phyloP scores from a whole-genome alignment of 768 basidiomycete genomes.

The Termitomyces sp. region DNA sequence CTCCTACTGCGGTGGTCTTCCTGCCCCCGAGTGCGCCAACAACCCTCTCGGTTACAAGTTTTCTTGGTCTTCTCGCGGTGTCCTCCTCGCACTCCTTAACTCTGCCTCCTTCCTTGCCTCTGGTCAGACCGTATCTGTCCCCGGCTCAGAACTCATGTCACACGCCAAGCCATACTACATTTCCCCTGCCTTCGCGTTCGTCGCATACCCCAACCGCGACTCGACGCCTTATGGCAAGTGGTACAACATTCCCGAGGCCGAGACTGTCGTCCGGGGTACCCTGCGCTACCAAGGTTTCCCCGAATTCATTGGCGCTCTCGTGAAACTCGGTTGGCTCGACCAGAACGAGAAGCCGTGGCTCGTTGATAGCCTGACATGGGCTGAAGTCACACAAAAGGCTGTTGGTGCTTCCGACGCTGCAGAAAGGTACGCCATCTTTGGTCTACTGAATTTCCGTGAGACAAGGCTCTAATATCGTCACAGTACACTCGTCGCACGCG shows the following conservation, averaged over 20 bases:
- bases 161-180: conserved; percentile 93
- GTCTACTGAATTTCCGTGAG: neutral
- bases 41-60: conserved; percentile 99
- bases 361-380: conserved; percentile 73
- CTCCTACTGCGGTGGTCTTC: conserved; percentile 95
- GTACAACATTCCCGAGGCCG: conserved; percentile 91
- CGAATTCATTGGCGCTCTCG: conserved; percentile 85
- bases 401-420: conserved; percentile 61
- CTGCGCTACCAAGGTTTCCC: conserved; percentile 97
- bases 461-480: neutral
- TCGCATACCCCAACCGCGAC: conserved; percentile 96
- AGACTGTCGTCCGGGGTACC: conserved; percentile 90
- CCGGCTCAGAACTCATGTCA: conserved; percentile 84
- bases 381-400: conserved; percentile 74
- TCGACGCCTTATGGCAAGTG: conserved; percentile 87
- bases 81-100: conserved; percentile 93
- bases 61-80: conserved; percentile 96
- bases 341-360: conserved; percentile 77
- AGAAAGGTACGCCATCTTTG: conserved; percentile 55
- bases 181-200: conserved; percentile 92
- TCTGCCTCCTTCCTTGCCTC: conserved; percentile 74
- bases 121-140: conserved; percentile 61
- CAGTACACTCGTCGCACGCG: conserved; percentile 70
- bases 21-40: conserved; percentile 84
- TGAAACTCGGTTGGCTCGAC: conserved; percentile 85